Evolutionary conservation across 176 grass and related monocot genomes (phyloP), one percentile per base, ranked within the genome.

Genomic region (Oropetium thomaeum): DNA sequence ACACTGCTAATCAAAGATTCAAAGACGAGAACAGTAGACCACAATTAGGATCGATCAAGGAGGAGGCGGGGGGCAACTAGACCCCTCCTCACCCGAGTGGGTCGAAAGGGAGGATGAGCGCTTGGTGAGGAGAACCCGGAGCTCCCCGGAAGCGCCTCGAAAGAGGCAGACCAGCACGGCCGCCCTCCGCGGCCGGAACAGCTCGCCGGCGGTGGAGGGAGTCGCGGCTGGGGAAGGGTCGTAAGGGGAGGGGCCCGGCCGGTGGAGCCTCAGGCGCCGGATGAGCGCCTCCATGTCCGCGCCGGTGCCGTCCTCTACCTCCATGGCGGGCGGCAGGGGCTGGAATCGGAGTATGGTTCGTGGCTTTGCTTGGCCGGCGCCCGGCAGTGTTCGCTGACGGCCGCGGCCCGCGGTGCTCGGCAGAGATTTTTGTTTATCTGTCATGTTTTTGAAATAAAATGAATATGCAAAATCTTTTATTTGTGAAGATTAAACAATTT

Each of bases 161-260:
- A 93, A 89, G 67, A 93, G 83, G 83, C 90, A 93, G 69, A 89
- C 61, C 9, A 93, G 65, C 43, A 93, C 87, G 48, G 83, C 86
- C 6, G 87, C 90, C 64, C 90, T 84, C 72, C 82, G 78, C 3
- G 80, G 86, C 55, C 49, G 76, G 64, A 87, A 93, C 62, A 70
- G 30, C 47, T 80, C 73, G 47, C 37, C 66, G 55, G 64, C 34
- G 26, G 9, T 2, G 38, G 45, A 16, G 14, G 64, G 61, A 47
- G 60, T 9, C 28, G 40, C 79, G 39, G 67, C 60, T 22, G 19
- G 44, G 7, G 79, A 61, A n/a, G 58, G 69, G 4, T 65, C 65
- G 76, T 77, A 74, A 20, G 70, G 79, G 22, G 83, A 76, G 20
- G 83, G 65, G 5, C 15, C 52, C 22, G 83, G 26, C n/a, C 32